Evolutionary conservation across 2,329 filamentous ascomycete species (phyloP), one percentile per base, ranked within the genome.

Genomic region (Proliferodiscus dingleyae): DNA sequence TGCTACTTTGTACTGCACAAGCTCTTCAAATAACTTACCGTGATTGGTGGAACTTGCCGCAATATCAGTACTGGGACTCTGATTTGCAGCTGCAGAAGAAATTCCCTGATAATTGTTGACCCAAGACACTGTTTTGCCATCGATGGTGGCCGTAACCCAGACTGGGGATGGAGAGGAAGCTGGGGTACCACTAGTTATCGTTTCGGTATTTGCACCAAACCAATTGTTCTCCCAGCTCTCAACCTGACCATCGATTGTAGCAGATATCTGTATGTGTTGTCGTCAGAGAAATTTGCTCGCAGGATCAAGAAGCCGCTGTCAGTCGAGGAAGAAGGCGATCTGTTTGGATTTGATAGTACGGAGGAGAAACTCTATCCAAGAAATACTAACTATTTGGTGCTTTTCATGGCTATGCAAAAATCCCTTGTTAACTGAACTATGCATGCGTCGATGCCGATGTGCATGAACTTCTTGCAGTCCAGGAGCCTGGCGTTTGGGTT

Each of bases 141-240:
- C 46, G 33, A 60, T 55, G 1, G 57, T 59, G 3, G 58, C 56
- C 15, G 53, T 55, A 8, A 60, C 50, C 30, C 50, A 51, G 13
- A 40, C 44, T 29, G 57, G 38, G 36, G 37, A n/a, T n/a, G 64
- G 32, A 19, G 40, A 22, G 2, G 45, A 37, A 16, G n/a, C n/a
- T n/a, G n/a, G n/a, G n/a, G n/a, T n/a, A n/a, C n/a, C n/a, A n/a
- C 42, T 39, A 18, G 51, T 28, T 7, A 49, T 34, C 26, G 52
- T 26, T 43, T 53, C 28, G 15, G 53, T 24, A 13, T 32, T 32
- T 15, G 8, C 29, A n/a, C 47, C 51, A 47, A 65, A 67, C 43
- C 70, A 82, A 51, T 72, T 66, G 65, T 84, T 84, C 44, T 66
- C 61, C 80, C 80, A 85, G 7, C 75, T 74, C 21, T 75, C 72